phyloP scores from a whole-genome alignment of 106 monocot species.

The Acorus gramineus region DNA sequence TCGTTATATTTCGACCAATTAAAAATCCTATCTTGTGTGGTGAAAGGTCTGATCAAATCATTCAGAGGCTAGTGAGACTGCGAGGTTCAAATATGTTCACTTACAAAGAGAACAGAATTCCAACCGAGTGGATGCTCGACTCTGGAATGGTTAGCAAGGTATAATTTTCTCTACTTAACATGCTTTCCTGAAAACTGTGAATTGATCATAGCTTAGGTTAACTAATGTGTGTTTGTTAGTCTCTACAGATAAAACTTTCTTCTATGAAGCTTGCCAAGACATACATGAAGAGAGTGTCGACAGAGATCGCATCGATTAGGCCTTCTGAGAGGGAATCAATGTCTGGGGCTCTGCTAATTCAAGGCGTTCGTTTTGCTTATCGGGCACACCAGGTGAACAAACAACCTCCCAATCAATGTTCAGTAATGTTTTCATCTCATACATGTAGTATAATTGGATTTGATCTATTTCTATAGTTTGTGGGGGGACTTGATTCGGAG shows the following conservation, averaged over 20 bases:
- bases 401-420: too few species aligned
- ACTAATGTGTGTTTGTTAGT: background rate
- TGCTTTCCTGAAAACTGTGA: too few species aligned
- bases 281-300: slow-evolving; percentile 47
- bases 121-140: slow-evolving; percentile 83
- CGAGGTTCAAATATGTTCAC: slow-evolving; percentile 29
- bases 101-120: slow-evolving; percentile 59
- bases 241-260: slow-evolving; percentile 54
- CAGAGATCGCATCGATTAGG: slow-evolving; percentile 39
- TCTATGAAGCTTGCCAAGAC: slow-evolving; percentile 58
- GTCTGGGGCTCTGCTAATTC: slow-evolving; percentile 46
- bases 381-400: slow-evolving; percentile 59
- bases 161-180: background rate
- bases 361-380: slow-evolving; percentile 74
- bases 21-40: background rate
- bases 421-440: too few species aligned
- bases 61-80: slow-evolving; percentile 43
- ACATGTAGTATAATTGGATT: too few species aligned
- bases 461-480: slow-evolving; percentile 32
- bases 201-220: too few species aligned
- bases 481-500: slow-evolving; percentile 63
- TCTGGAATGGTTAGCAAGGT: slow-evolving; percentile 70
- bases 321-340: slow-evolving; percentile 42
- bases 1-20: too few species aligned
- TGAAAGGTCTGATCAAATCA: slow-evolving; percentile 53